A percentile compares a stretch with the other conserved stretches of the same genome.
These are phyloP conservation scores for Calonectria crousiana DNA, from an alignment of 2,329 filamentous ascomycete genomes.

Conservation along the genomic window DNA sequence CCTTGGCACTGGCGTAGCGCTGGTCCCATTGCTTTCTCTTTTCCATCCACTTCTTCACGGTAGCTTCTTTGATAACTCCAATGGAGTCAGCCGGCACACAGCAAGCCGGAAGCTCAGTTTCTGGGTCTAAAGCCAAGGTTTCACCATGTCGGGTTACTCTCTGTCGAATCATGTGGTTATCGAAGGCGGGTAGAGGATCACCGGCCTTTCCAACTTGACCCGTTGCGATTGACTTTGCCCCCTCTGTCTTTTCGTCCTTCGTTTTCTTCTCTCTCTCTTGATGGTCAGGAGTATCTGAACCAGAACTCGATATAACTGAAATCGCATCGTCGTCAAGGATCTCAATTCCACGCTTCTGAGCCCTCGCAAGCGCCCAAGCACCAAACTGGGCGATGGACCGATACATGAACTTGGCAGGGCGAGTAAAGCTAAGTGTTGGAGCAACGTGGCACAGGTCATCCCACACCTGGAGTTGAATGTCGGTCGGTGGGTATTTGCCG, in stretches of 20 bases:
- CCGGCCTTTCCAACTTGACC: slow-evolving; percentile 84
- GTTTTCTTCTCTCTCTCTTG: slow-evolving; percentile 40
- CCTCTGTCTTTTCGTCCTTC: slow-evolving; percentile 28
- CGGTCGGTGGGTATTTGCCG: slow-evolving; percentile 80
- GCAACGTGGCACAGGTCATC: slow-evolving; percentile 94
- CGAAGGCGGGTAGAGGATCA: slow-evolving; percentile 83
- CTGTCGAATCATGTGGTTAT: slow-evolving; percentile 92
- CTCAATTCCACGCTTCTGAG: slow-evolving; percentile 83
- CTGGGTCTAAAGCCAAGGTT: slow-evolving; percentile 75
- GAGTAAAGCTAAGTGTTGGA: slow-evolving; percentile 93
- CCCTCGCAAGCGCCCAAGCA: slow-evolving; percentile 88
- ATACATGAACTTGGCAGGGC: slow-evolving; percentile 97
- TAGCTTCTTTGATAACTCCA: slow-evolving; percentile 82
- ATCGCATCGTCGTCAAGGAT: slow-evolving; percentile 84
- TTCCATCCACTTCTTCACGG: slow-evolving; percentile 85
- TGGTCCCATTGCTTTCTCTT: slow-evolving; percentile 80
- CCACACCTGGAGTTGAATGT: slow-evolving; percentile 96
- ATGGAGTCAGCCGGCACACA: slow-evolving; percentile 73
- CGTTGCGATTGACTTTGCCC: slow-evolving; percentile 32
- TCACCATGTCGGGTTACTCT: slow-evolving; percentile 83
- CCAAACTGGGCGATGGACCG: slow-evolving; percentile 92
- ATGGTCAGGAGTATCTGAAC: slow-evolving; percentile 43
- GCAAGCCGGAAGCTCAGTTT: slow-evolving; percentile 74
- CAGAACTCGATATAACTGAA: slow-evolving; percentile 77
- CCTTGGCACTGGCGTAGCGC: slow-evolving; percentile 77